Conservation (phyloP, 2,329 filamentous ascomycete genomes). For the Claviceps sp. region DNA sequence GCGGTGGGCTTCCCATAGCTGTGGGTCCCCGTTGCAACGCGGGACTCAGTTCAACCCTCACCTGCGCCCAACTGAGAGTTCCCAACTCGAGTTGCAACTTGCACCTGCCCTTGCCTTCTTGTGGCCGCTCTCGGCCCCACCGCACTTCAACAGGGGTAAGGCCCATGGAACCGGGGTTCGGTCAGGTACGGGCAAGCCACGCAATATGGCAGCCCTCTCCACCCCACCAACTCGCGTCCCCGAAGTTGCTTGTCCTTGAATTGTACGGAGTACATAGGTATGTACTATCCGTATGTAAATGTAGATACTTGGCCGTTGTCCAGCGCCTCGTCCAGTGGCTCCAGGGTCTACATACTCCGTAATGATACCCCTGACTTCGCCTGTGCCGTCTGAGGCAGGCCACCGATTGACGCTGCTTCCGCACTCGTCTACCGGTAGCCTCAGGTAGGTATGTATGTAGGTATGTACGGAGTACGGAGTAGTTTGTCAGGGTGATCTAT, state of each 20-base stretch:
- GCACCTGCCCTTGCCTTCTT: not conserved
- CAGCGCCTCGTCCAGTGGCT: not conserved
- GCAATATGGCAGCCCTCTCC: not conserved
- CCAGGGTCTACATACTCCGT: not conserved
- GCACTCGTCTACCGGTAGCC: too few relatives aligned
- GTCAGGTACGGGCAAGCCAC: slow-evolving; percentile 2
- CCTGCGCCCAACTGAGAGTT: not conserved
- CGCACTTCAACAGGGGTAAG: not conserved
- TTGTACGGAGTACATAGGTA: too few relatives aligned
- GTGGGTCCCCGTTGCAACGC: not conserved
- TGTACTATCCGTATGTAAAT: too few relatives aligned
- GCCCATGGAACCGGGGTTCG: not conserved
- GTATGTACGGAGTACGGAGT: too few relatives aligned
- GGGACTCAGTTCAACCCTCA: not conserved
- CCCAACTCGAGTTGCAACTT: too few relatives aligned
- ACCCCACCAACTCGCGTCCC: too few relatives aligned
- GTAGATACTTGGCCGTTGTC: not conserved
- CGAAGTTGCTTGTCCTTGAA: too few relatives aligned
- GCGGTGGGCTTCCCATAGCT: not conserved
- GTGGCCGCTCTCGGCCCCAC: not conserved
- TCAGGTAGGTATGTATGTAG: too few relatives aligned
- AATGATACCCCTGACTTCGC: not conserved
- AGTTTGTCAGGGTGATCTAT: too few relatives aligned
- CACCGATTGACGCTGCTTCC: too few relatives aligned
- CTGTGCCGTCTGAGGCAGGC: too few relatives aligned